These are phyloP conservation scores for Verbascum thapsus DNA, from an alignment of 257 asterid species.

Conservation along the genomic window DNA sequence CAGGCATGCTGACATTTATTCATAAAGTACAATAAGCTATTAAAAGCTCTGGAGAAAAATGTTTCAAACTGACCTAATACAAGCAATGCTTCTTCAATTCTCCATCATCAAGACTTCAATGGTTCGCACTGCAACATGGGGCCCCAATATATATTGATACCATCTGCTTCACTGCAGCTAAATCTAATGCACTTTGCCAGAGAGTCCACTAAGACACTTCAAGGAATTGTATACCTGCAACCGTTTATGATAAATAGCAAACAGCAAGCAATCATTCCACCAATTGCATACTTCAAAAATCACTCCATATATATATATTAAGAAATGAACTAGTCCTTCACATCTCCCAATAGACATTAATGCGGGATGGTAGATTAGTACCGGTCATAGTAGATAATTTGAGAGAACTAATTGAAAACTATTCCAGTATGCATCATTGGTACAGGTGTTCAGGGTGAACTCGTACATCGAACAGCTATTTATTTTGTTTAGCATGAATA, in stretches of 20 bases:
- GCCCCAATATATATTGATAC: slow-evolving; percentile 12
- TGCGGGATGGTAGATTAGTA: slow-evolving; percentile 3
- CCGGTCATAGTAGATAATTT: slow-evolving; percentile 1
- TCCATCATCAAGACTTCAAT: slow-evolving; percentile 5
- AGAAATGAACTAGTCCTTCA: slow-evolving; percentile 23
- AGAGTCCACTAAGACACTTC: slow-evolving; percentile 14
- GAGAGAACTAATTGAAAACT: slow-evolving; percentile 6
- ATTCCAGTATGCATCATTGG: slow-evolving; percentile 15
- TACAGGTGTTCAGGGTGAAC: background rate
- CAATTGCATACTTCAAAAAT: background rate
- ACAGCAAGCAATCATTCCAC: slow-evolving; percentile 17
- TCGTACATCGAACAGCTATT: too few species aligned
- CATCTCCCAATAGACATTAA: background rate
- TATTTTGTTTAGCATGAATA: too few species aligned
- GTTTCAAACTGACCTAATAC: slow-evolving; percentile 20
- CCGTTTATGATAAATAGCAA: background rate
- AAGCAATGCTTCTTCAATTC: background rate
- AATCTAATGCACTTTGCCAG: background rate
- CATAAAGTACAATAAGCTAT: slow-evolving; percentile 1
- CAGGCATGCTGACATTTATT: background rate
- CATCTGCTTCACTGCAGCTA: slow-evolving; percentile 16
- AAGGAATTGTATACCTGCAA: slow-evolving; percentile 6
- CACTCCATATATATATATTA: slow-evolving; percentile 15
- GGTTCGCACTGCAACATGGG: slow-evolving; percentile 17
- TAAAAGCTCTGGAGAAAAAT: slow-evolving; percentile 11